Percentiles rank a stretch among this genome's conserved stretches.
phyloP scores from a whole-genome alignment of 2,329 filamentous ascomycete genomes.

The Paracoccidioides lutzii region DNA sequence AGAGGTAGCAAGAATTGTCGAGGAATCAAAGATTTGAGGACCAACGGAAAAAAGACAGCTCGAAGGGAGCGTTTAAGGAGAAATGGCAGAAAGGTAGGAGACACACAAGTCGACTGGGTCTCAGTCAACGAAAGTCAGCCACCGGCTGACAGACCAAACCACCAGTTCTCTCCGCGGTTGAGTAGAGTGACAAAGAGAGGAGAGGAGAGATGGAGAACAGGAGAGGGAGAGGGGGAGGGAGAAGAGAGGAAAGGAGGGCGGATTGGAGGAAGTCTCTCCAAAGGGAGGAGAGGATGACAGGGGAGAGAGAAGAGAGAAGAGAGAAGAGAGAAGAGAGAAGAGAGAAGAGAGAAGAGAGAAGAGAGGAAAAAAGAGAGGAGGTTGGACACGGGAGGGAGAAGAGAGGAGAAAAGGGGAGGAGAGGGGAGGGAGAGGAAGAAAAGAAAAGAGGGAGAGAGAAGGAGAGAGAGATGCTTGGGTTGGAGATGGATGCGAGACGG shows the following conservation, averaged over 20 bases:
- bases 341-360: conserved; percentile 9
- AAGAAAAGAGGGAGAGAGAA: background rate
- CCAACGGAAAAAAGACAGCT: background rate
- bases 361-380: conserved; percentile 18
- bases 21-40: background rate
- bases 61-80: conserved; percentile 13
- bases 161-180: conserved; percentile 29
- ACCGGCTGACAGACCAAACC: conserved; percentile 21
- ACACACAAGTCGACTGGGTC: conserved; percentile 16
- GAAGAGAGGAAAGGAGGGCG: conserved; percentile 18
- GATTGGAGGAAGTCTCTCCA: conserved; percentile 9
- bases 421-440: background rate
- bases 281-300: conserved; percentile 18
- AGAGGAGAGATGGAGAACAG: conserved; percentile 16
- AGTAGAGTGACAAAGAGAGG: conserved; percentile 13
- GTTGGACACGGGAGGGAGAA: background rate
- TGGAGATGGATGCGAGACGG: background rate
- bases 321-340: conserved; percentile 25
- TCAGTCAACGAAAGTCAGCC: conserved; percentile 11
- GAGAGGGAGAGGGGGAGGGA: conserved; percentile 15
- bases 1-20: background rate
- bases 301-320: conserved; percentile 24
- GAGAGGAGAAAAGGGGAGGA: no score
- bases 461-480: background rate
- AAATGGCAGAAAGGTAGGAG: conserved; percentile 21